A percentile compares a stretch with the other conserved stretches of the same genome.
These are phyloP conservation scores for Paralagenidium karlingii DNA, from an alignment of 352 stramenopile genomes.

Conservation along the genomic window DNA sequence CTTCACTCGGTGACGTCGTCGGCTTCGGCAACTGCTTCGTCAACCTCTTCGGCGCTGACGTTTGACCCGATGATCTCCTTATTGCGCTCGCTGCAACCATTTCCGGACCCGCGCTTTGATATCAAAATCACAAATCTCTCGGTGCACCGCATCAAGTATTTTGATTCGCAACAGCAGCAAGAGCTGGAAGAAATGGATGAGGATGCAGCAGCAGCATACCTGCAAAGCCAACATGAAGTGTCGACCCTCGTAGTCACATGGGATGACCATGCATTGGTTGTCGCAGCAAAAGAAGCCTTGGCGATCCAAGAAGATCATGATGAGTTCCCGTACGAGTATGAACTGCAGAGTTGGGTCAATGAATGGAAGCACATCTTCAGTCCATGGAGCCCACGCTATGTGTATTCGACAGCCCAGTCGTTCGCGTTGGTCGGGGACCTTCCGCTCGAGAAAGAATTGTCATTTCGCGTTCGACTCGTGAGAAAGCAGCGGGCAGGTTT, in stretches of 20 bases:
- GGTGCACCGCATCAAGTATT: constrained; percentile 43
- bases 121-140: constrained; percentile 53
- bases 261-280: constrained; percentile 36
- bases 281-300: constrained; percentile 5
- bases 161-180: constrained; percentile 5
- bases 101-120: too few relatives aligned
- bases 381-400: constrained; percentile 31
- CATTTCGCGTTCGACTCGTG: constrained; percentile 44
- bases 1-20: too few relatives aligned
- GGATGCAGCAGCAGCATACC: constrained; percentile 3
- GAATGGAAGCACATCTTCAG: constrained; percentile 44
- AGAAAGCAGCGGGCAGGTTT: constrained; percentile 15
- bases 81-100: too few relatives aligned
- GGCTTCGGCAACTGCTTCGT: too few relatives aligned
- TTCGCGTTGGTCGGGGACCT: constrained; percentile 44
- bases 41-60: too few relatives aligned
- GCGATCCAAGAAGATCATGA: neutral
- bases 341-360: constrained; percentile 60
- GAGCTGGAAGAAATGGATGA: constrained; percentile 1
- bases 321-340: constrained; percentile 13
- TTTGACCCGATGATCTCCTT: too few relatives aligned
- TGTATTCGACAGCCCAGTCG: constrained; percentile 29
- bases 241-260: constrained; percentile 49
- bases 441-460: constrained; percentile 32
- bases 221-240: constrained; percentile 8